Base-by-base conservation (phyloP, 805 yeast species). In the Candida hungchunana region DNA sequence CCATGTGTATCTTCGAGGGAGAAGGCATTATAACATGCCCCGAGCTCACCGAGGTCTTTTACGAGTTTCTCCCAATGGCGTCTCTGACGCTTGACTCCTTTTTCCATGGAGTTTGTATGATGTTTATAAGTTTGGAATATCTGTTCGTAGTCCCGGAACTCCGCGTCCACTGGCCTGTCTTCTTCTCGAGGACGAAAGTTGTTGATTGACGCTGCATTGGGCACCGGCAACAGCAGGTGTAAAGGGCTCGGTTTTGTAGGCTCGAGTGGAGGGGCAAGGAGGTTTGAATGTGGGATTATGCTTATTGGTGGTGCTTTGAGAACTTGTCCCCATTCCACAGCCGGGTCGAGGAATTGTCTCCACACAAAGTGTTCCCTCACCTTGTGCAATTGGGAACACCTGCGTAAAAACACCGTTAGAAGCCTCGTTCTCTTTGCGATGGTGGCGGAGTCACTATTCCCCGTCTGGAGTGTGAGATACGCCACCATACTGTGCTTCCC, bases 321-420 rank as follows among this genome's bases (percentile, higher is more conserved):
- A 3, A 77, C 95, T 52, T 89, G 96, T 17, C 72, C 67, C 90
- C 96, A 93, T 46, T 75, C 73, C 10, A 85, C 76, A 42, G 82
- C 82, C 6, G 97, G 95, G 53, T 88, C 93, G 38, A 93, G 59
- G 52, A 93, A 93, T 53, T 81, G 77, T 26, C 77, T 71, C 51
- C 88, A 85, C 16, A 83, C 77, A 14, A 69, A 69, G 44, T 79
- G 73, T 18, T 68, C 67, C 26, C 77, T 61, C 16, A 93, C 68
- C 44, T 69, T 73, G 1, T 66, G 63, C 31, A 79, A 77, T 8
- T 62, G 58, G 35, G 75, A 50, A 56, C 97, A 90, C 42, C 88
- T 70, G 52, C 84, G 84, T 39, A 93, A 66, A 53, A 93, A 93
- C 16, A 75, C 78, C 0, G 82, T 69, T 29, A 89, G 70, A 71